phyloP scores from a whole-genome alignment of 1,139 yeast genomes.

The Maudiozyma humilis region DNA sequence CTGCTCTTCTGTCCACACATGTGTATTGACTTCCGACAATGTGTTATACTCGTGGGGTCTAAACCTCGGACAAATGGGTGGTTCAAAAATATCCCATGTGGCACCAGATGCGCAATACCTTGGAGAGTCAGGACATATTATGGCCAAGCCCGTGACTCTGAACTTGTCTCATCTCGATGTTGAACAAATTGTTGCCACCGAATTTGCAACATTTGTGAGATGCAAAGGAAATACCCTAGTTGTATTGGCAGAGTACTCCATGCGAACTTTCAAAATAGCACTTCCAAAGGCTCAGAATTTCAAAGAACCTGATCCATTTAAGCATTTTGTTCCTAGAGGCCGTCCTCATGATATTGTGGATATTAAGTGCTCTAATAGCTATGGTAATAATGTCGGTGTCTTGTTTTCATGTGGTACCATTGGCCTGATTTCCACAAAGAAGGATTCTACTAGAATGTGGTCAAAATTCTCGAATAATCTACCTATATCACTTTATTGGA shows the following conservation, averaged over 20 bases:
- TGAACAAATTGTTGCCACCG: conserved; percentile 57
- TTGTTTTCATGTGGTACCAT: conserved; percentile 28
- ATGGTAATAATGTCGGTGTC: conserved; percentile 27
- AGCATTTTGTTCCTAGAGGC: conserved; percentile 23
- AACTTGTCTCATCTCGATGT: conserved; percentile 33
- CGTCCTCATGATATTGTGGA: conserved; percentile 21
- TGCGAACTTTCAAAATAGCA: conserved; percentile 42
- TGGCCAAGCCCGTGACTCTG: conserved; percentile 16
- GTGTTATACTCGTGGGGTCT: conserved; percentile 70
- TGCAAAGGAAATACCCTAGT: conserved; percentile 54
- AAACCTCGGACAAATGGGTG: conserved; percentile 81
- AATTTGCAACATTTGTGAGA: conserved; percentile 60
- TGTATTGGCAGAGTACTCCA: conserved; percentile 52
- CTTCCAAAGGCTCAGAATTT: conserved; percentile 22
- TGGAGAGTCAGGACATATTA: conserved; percentile 18
- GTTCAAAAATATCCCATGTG: conserved; percentile 20
- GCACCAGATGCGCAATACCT: conserved; percentile 16
- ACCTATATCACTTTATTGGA: conserved; percentile 31
- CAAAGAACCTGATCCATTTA: conserved; percentile 21
- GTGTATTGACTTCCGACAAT: conserved; percentile 46
- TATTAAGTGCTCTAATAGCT: conserved; percentile 25
- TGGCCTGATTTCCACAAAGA: conserved; percentile 19
- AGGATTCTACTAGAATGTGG: conserved; percentile 21
- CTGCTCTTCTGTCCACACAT: conserved; percentile 66
- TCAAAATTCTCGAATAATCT: conserved; percentile 20